Evolutionary conservation across 2,329 filamentous ascomycete genomes (phyloP).

Genomic region (Mariannaea sp.): DNA sequence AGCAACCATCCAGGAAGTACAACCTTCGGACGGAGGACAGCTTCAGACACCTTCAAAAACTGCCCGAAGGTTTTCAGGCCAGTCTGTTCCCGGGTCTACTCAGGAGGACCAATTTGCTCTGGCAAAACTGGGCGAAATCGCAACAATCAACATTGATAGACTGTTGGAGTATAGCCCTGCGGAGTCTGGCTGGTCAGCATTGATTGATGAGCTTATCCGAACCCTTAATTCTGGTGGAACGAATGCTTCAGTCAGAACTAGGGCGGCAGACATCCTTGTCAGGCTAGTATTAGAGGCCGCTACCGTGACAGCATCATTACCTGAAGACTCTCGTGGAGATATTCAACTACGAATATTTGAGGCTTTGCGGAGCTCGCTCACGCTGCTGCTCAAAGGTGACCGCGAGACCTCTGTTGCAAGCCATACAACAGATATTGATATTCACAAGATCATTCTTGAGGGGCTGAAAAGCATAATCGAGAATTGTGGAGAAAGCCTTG

Average conservation of each 20-base stretch:
- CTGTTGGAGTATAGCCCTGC: slow-evolving; percentile 69
- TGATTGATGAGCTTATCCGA: slow-evolving; percentile 61
- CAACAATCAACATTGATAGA: slow-evolving; percentile 74
- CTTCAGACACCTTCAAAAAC: slow-evolving; percentile 47
- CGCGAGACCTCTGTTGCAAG: slow-evolving; percentile 60
- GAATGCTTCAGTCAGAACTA: slow-evolving; percentile 58
- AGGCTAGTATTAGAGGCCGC: slow-evolving; percentile 62
- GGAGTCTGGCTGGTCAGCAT: slow-evolving; percentile 74
- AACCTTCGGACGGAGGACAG: slow-evolving; percentile 33
- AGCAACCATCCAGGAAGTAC: slow-evolving; percentile 13
- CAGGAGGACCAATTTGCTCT: slow-evolving; percentile 71
- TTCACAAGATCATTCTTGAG: slow-evolving; percentile 80
- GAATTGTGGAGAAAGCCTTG: slow-evolving; percentile 81
- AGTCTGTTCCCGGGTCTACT: slow-evolving; percentile 53
- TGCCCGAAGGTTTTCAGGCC: slow-evolving; percentile 53
- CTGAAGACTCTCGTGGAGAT: slow-evolving; percentile 55
- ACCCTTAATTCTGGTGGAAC: slow-evolving; percentile 54
- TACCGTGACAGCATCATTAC: slow-evolving; percentile 57
- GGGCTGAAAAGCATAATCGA: slow-evolving; percentile 83
- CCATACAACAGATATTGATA: slow-evolving; percentile 72
- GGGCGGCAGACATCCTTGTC: slow-evolving; percentile 69
- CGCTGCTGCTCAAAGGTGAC: slow-evolving; percentile 56
- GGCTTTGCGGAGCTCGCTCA: slow-evolving; percentile 66
- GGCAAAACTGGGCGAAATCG: slow-evolving; percentile 74
- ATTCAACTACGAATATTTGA: slow-evolving; percentile 76